Percentiles rank a stretch among this genome's conserved stretches.
These are phyloP conservation scores for Uronychia binucleata DNA, from an alignment of 73 alveolate genomes.

Conservation along the genomic window DNA sequence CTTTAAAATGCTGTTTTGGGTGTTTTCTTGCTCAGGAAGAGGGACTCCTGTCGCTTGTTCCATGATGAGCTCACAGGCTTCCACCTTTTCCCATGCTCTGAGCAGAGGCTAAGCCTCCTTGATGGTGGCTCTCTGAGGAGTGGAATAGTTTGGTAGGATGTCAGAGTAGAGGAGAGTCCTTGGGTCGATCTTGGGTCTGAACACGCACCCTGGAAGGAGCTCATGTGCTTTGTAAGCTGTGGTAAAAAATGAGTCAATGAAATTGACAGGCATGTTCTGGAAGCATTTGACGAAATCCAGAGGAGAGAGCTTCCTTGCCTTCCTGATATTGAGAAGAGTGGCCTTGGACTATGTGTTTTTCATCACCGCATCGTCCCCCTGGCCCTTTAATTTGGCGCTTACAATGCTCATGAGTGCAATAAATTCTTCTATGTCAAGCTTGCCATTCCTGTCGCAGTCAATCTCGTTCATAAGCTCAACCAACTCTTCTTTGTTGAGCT, in stretches of 20 bases:
- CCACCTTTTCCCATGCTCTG: slow-evolving; percentile 6
- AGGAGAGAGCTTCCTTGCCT: slow-evolving; percentile 34
- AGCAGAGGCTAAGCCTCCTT: slow-evolving; percentile 1
- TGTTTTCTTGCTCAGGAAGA: slow-evolving; percentile 30
- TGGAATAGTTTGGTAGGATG: slow-evolving; percentile 29
- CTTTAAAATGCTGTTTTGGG: slow-evolving; percentile 30
- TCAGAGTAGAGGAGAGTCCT: slow-evolving; percentile 49
- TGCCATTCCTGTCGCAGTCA: slow-evolving; percentile 63
- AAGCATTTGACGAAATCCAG: slow-evolving; percentile 45
- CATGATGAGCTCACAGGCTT: slow-evolving; percentile 29
- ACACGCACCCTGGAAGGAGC: slow-evolving; percentile 47
- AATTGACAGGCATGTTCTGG: slow-evolving; percentile 48
- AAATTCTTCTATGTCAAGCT: slow-evolving; percentile 64
- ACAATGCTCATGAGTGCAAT: slow-evolving; percentile 61
- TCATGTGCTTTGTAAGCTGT: slow-evolving; percentile 33
- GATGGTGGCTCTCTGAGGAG: not conserved
- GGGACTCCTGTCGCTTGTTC: slow-evolving; percentile 69
- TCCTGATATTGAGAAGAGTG: slow-evolving; percentile 49
- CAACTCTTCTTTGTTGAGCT: slow-evolving; percentile 45
- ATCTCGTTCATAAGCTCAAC: slow-evolving; percentile 63
- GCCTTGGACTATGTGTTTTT: slow-evolving; percentile 17
- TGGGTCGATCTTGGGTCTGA: slow-evolving; percentile 56
- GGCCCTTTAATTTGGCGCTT: not conserved
- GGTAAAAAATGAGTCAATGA: slow-evolving; percentile 56
- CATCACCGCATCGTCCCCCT: slow-evolving; percentile 35